Conservation (phyloP, 2,329 filamentous ascomycete genomes). For the Cladorrhinum sp. region DNA sequence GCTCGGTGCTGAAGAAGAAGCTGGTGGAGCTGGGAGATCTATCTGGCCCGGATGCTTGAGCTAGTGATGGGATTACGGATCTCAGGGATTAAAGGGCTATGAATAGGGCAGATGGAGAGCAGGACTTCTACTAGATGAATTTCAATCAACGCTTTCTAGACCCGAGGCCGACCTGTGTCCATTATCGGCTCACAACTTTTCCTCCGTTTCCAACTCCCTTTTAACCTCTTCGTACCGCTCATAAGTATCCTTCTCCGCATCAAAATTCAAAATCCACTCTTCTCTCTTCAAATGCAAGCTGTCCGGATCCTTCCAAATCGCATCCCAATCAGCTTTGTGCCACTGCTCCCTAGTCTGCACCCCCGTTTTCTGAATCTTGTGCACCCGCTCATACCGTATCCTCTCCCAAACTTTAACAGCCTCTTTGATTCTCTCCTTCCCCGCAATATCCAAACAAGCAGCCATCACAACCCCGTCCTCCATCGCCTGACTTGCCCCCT, state of each 20-base stretch:
- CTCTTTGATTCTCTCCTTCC: slow-evolving; percentile 35
- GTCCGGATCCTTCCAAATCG: slow-evolving; percentile 43
- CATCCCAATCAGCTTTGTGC: slow-evolving; percentile 50
- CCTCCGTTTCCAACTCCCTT: not conserved
- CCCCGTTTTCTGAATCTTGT: slow-evolving; percentile 46
- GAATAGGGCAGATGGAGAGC: not conserved
- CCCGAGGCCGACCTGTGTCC: no score
- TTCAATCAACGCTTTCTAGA: not conserved
- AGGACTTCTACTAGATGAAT: not conserved
- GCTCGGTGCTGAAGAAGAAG: slow-evolving; percentile 14
- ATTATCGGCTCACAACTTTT: not conserved
- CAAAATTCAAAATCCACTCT: slow-evolving; percentile 48
- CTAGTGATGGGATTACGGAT: not conserved
- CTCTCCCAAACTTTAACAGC: slow-evolving; percentile 44
- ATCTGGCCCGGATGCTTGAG: not conserved
- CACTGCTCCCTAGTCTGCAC: slow-evolving; percentile 47
- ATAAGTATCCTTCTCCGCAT: slow-evolving; percentile 47
- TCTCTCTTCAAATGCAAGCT: slow-evolving; percentile 45
- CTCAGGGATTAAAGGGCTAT: no score
- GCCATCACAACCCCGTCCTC: slow-evolving; percentile 49
- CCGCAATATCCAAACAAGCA: slow-evolving; percentile 38
- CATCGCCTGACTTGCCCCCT: slow-evolving; percentile 48
- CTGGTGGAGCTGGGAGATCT: slow-evolving; percentile 3
- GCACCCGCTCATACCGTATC: slow-evolving; percentile 47
- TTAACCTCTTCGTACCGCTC: slow-evolving; percentile 17